A percentile compares a stretch with the other conserved stretches of the same genome.
phyloP scores from a whole-genome alignment of 2,329 filamentous ascomycete species.

The Stagonosporopsis vannaccii region DNA sequence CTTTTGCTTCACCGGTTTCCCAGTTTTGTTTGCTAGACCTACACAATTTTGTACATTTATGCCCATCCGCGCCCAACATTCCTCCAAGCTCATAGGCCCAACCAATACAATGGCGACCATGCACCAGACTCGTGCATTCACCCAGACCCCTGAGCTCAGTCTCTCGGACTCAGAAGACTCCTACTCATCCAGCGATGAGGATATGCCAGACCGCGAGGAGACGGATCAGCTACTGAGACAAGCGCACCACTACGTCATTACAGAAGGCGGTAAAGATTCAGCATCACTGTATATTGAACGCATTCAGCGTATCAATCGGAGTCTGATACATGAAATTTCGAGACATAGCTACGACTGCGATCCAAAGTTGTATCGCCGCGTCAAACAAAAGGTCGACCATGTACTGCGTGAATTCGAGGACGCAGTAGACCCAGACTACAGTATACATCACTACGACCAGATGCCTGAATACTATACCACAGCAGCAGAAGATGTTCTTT shows the following conservation, averaged over 20 bases:
- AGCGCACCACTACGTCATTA: constrained; percentile 38
- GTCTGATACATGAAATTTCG: constrained; percentile 30
- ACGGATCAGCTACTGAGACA: constrained; percentile 36
- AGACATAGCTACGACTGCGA: constrained; percentile 27
- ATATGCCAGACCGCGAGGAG: constrained; percentile 11
- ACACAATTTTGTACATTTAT: constrained; percentile 3
- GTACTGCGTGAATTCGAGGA: constrained; percentile 25
- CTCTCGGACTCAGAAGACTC: constrained; percentile 15
- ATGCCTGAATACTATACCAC: constrained; percentile 12
- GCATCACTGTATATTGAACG: constrained; percentile 27
- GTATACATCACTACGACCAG: constrained; percentile 14
- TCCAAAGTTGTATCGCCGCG: constrained; percentile 26
- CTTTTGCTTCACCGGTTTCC: neutral
- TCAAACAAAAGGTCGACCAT: constrained; percentile 30
- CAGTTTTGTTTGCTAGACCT: constrained; percentile 14
- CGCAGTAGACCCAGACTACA: constrained; percentile 14
- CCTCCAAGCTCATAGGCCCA: neutral
- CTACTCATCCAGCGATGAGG: constrained; percentile 12
- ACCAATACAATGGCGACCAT: constrained; percentile 9
- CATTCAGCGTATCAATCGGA: constrained; percentile 35
- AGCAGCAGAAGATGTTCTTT: neutral
- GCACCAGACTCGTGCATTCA: neutral
- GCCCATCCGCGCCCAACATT: neutral
- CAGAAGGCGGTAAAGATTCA: constrained; percentile 33
- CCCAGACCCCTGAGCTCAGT: constrained; percentile 9